phyloP scores from a whole-genome alignment of 176 grass and related monocot species.

The Juncus effusus region DNA sequence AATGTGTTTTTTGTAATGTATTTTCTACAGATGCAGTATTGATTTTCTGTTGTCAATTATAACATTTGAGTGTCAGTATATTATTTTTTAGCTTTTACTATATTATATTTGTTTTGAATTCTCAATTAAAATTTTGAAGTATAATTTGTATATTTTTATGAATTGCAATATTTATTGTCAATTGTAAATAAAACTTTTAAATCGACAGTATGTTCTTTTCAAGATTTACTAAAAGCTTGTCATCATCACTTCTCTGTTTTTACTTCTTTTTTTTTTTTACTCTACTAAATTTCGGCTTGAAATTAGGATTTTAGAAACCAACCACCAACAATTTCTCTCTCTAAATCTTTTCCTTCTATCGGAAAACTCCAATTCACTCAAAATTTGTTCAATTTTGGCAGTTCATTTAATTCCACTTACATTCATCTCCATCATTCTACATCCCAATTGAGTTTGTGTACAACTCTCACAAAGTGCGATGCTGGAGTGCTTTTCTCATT shows the following conservation, averaged over 20 bases:
- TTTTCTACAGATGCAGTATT: not conserved
- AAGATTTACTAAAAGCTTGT: too few species aligned
- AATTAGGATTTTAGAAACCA: slow-evolving; percentile 13
- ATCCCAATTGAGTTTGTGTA: slow-evolving; percentile 12
- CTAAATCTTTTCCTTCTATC: slow-evolving; percentile 26
- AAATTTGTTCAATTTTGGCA: slow-evolving; percentile 19
- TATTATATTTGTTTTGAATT: too few species aligned
- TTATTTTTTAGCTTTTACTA: too few species aligned
- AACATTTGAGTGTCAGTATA: not conserved
- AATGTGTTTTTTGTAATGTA: not conserved
- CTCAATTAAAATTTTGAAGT: too few species aligned
- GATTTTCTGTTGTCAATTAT: not conserved
- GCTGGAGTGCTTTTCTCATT: slow-evolving; percentile 22
- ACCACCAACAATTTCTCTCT: slow-evolving; percentile 14
- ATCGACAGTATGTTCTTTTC: too few species aligned
- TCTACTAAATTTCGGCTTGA: not conserved
- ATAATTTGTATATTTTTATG: too few species aligned
- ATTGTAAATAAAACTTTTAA: too few species aligned
- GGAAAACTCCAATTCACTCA: slow-evolving; percentile 26
- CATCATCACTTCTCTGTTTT: too few species aligned
- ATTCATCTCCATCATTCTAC: slow-evolving; percentile 19
- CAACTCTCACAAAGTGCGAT: slow-evolving; percentile 12
- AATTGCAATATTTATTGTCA: too few species aligned
- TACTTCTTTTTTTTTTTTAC: too few species aligned
- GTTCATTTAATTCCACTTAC: slow-evolving; percentile 25